Conservation (phyloP, 768 basidiomycete species). For the Podaxis pistillaris region DNA sequence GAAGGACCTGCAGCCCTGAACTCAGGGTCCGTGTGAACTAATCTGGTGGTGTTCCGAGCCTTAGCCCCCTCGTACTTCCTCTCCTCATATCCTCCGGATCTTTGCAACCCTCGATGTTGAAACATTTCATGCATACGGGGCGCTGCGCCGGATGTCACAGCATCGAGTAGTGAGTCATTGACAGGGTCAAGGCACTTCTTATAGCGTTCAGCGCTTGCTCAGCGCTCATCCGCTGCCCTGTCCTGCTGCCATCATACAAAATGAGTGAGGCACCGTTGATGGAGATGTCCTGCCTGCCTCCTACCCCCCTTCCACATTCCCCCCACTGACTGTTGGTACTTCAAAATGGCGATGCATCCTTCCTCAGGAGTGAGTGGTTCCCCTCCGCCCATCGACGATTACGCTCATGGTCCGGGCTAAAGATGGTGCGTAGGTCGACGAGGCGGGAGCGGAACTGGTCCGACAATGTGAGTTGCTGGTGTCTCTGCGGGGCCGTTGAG, state of each 20-base stretch:
- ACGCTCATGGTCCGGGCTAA: too few species aligned
- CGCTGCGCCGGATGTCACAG: too few species aligned
- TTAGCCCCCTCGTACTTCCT: too few species aligned
- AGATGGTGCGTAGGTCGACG: constrained; percentile 3
- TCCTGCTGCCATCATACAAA: not conserved
- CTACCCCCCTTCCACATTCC: not conserved
- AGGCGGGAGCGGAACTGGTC: not conserved
- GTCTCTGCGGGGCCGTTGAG: not conserved
- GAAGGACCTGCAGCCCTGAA: too few species aligned
- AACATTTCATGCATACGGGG: too few species aligned
- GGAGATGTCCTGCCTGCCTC: not conserved
- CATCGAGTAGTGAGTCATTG: too few species aligned
- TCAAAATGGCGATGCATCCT: constrained; percentile 3
- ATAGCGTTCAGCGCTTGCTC: not conserved
- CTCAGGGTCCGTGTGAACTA: too few species aligned
- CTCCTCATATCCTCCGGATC: too few species aligned
- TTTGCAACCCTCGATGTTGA: too few species aligned
- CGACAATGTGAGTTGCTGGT: not conserved
- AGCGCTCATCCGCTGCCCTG: not conserved
- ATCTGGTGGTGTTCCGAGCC: too few species aligned
- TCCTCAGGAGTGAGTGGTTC: not conserved
- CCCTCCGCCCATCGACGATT: not conserved
- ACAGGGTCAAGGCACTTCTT: too few species aligned
- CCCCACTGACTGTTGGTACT: not conserved
- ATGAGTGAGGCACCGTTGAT: not conserved